Percentiles rank a stretch among this genome's conserved stretches.
Evolutionary conservation across 495 filamentous ascomycete species (phyloP).

Genomic region (Polyplosphaeria fusca): DNA sequence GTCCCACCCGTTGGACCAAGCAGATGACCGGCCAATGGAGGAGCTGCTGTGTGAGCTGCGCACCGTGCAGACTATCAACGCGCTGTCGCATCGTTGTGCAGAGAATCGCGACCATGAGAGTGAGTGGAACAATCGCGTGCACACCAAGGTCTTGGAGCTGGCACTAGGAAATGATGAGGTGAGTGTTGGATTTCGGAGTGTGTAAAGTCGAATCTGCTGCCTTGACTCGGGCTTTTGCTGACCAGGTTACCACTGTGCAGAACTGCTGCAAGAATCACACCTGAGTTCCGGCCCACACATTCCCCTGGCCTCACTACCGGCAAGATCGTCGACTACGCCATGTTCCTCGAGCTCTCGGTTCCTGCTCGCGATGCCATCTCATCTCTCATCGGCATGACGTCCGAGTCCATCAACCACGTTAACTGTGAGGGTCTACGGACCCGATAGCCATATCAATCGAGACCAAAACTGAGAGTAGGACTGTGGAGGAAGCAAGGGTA

Average conservation of each 20-base stretch:
- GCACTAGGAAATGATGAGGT: constrained; percentile 10
- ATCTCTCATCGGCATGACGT: constrained; percentile 13
- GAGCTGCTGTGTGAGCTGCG: constrained; percentile 3
- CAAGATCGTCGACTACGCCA: constrained; percentile 17
- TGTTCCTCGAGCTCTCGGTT: constrained; percentile 16
- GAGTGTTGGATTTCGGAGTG: constrained; percentile 13
- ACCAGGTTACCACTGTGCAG: constrained; percentile 10
- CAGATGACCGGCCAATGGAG: constrained; percentile 6
- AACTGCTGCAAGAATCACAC: constrained; percentile 16
- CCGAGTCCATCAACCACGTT: constrained; percentile 22
- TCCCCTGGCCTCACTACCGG: constrained; percentile 15
- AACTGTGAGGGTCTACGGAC: constrained; percentile 16
- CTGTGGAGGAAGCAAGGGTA: constrained; percentile 24
- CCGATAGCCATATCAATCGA: constrained; percentile 25
- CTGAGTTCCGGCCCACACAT: constrained; percentile 16
- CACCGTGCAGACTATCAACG: constrained; percentile 4
- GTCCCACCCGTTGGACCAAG: constrained; percentile 1
- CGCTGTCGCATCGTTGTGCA: constrained; percentile 2
- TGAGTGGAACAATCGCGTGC: constrained; percentile 5
- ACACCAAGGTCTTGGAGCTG: constrained; percentile 7
- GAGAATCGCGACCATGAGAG: constrained; percentile 3
- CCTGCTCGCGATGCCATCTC: constrained; percentile 15
- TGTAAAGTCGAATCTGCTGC: constrained; percentile 11
- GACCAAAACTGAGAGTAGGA: constrained; percentile 26
- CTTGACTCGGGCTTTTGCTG: constrained; percentile 9